Evolutionary conservation across 192 early-diverging fungal genomes (phyloP).

Genomic region (Coemansia sp.): DNA sequence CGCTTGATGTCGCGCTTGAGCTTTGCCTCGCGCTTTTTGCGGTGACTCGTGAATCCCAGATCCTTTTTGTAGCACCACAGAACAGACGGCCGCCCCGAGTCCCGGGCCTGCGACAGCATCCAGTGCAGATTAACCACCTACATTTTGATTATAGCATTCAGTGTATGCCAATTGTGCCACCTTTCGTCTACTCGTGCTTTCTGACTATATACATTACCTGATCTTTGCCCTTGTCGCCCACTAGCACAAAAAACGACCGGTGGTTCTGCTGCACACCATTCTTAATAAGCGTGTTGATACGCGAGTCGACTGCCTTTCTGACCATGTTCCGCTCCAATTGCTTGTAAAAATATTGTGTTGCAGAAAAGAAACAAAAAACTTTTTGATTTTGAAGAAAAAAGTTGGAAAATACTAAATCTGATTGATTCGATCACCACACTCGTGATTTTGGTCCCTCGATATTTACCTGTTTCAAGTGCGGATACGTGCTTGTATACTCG

Average conservation of each 20-base stretch:
- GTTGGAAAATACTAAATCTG: conserved; percentile 6
- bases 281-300: conserved; percentile 89
- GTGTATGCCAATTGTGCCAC: neutral
- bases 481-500: neutral
- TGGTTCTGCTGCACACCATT: conserved; percentile 90
- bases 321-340: conserved; percentile 57
- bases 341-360: neutral
- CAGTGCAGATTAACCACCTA: conserved; percentile 96
- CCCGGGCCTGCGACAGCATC: conserved; percentile 90
- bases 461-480: neutral
- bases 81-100: conserved; percentile 87
- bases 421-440: neutral
- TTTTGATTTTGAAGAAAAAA: neutral
- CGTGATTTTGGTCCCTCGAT: neutral
- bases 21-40: conserved; percentile 95
- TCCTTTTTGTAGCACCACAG: conserved; percentile 99
- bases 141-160: conserved; percentile 1
- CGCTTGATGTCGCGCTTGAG: conserved; percentile 93
- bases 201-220: conserved; percentile 54
- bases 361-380: neutral
- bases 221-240: conserved; percentile 91
- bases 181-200: neutral
- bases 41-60: conserved; percentile 90
- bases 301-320: conserved; percentile 87
- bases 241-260: conserved; percentile 92